Percentiles rank a stretch among this genome's conserved stretches.
Conservation (phyloP, 2,329 filamentous ascomycete species). For the Herpotrichia juniperi region DNA sequence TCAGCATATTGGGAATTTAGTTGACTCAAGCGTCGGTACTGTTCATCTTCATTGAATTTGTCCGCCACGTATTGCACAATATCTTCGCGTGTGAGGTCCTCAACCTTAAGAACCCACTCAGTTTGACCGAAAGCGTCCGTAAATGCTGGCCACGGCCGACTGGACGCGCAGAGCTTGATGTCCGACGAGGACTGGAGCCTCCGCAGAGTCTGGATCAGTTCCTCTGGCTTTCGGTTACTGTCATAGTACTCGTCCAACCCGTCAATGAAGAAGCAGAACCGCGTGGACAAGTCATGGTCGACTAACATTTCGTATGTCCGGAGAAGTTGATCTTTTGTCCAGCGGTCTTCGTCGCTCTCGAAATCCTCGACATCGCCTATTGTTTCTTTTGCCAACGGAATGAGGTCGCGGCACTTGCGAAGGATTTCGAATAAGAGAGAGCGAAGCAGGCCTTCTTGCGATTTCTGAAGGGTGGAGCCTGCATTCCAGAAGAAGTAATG, state of each 20-base stretch:
- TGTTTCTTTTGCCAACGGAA: not conserved
- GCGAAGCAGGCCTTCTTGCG: conserved; percentile 47
- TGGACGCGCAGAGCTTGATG: not conserved
- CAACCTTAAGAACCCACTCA: not conserved
- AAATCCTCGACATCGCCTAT: too few species aligned
- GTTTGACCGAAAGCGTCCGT: not conserved
- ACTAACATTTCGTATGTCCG: too few species aligned
- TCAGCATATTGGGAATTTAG: not conserved
- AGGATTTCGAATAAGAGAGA: conserved; percentile 41
- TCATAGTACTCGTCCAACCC: not conserved
- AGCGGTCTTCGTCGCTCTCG: too few species aligned
- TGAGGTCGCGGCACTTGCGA: not conserved
- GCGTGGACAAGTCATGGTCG: not conserved
- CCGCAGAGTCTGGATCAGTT: not conserved
- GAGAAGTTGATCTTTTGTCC: too few species aligned
- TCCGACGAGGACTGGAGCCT: not conserved
- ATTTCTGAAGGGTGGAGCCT: conserved; percentile 47
- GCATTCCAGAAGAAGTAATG: conserved; percentile 51
- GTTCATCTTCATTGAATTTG: not conserved
- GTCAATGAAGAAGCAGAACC: not conserved
- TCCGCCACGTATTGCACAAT: not conserved
- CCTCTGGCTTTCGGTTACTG: too few species aligned
- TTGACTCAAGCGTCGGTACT: not conserved
- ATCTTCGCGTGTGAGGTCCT: not conserved
- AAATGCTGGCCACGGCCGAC: not conserved